Conservation (phyloP, 352 stramenopile species). For the Phytopythium delawarense region DNA sequence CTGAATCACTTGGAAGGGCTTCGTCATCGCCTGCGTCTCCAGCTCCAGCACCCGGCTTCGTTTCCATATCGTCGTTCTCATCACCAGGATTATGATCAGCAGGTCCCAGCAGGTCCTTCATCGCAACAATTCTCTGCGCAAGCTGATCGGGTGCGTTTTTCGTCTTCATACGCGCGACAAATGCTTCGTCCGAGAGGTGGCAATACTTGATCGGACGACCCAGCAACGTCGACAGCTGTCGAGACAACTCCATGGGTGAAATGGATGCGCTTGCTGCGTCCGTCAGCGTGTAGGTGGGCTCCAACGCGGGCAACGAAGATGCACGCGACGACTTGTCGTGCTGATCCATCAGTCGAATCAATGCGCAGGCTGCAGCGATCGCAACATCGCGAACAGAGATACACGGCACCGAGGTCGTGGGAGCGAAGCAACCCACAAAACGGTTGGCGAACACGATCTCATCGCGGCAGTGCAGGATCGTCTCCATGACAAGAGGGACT, state of each 20-base stretch:
- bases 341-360: conserved; percentile 14
- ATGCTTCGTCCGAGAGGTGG: conserved; percentile 33
- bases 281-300: conserved; percentile 53
- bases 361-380: conserved; percentile 40
- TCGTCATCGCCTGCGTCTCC: conserved; percentile 4
- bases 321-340: background rate
- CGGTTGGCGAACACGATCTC: conserved; percentile 68
- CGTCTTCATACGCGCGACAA: conserved; percentile 44
- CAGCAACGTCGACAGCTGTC: conserved; percentile 30
- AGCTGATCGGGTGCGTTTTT: conserved; percentile 46
- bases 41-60: background rate
- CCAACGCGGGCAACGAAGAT: conserved; percentile 21
- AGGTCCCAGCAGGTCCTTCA: conserved; percentile 50
- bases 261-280: conserved; percentile 25
- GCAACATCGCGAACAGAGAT: conserved; percentile 69
- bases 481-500: conserved; percentile 75
- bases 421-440: conserved; percentile 47
- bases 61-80: background rate
- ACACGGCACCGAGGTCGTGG: conserved; percentile 45
- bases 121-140: conserved; percentile 40
- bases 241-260: conserved; percentile 40
- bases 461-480: conserved; percentile 66
- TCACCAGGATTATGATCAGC: background rate
- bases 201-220: conserved; percentile 47
- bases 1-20: conserved; percentile 7